These are phyloP conservation scores for Aspergillus novofumigatus DNA, from an alignment of 2,329 filamentous ascomycete genomes.

Conservation along the genomic window DNA sequence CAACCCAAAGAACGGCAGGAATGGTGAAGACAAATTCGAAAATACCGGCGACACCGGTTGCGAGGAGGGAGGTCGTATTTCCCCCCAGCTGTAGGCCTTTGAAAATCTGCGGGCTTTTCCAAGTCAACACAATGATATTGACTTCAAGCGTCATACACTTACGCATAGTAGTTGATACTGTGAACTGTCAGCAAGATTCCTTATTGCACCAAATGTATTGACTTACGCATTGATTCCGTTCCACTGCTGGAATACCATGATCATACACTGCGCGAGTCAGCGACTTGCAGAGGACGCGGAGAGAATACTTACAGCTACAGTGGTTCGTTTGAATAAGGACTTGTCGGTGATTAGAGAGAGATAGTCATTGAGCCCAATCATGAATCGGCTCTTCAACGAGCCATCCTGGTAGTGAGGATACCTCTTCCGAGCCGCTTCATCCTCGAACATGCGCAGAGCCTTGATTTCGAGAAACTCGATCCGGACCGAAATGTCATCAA, in stretches of 20 bases:
- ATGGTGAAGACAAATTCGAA: constrained; percentile 39
- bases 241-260: constrained; percentile 46
- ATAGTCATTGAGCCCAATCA: constrained; percentile 53
- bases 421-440: constrained; percentile 60
- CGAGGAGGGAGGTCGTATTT: constrained; percentile 36
- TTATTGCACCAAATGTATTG: background rate
- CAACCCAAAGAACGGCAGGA: constrained; percentile 40
- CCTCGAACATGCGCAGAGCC: constrained; percentile 70
- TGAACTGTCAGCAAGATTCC: background rate
- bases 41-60: constrained; percentile 39
- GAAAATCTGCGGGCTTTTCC: constrained; percentile 30
- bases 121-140: background rate
- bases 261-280: constrained; percentile 59
- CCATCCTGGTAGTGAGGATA: constrained; percentile 63
- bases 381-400: constrained; percentile 60
- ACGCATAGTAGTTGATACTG: constrained; percentile 39
- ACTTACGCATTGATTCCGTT: constrained; percentile 33
- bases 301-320: constrained; percentile 37
- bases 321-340: constrained; percentile 34
- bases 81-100: constrained; percentile 29
- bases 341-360: constrained; percentile 29
- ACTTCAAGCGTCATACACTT: constrained; percentile 4
- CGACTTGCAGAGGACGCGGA: constrained; percentile 32
- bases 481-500: constrained; percentile 65
- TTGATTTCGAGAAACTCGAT: constrained; percentile 77